Percentiles rank a stretch among this genome's conserved stretches.
Conservation (phyloP, 208 protist species). For the Trichomonas vaginalis region DNA sequence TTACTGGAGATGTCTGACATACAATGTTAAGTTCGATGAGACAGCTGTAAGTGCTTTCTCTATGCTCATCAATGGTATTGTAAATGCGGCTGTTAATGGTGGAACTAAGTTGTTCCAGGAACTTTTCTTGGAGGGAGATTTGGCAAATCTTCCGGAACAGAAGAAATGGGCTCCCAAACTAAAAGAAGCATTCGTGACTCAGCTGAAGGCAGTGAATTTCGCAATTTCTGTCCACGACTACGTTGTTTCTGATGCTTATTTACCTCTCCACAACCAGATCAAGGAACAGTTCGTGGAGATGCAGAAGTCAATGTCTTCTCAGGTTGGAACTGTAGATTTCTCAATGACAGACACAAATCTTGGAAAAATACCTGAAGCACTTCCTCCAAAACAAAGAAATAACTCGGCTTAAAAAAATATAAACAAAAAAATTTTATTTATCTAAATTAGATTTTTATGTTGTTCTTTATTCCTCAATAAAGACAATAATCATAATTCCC, state of each 20-base stretch:
- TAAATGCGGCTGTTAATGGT: conserved; percentile 13
- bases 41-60: background rate
- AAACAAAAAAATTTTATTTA: too few species aligned
- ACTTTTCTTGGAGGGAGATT: background rate
- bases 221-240: background rate
- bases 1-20: background rate
- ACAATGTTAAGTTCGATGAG: background rate
- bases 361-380: background rate
- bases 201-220: background rate
- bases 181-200: background rate
- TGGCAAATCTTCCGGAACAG: background rate
- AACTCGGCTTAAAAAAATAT: too few species aligned
- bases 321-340: background rate
- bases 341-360: background rate
- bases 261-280: background rate
- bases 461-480: too few species aligned
- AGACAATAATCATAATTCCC: too few species aligned
- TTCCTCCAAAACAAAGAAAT: background rate
- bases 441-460: too few species aligned
- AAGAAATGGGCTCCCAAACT: background rate
- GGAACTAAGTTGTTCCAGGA: background rate
- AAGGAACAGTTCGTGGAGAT: background rate
- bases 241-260: background rate
- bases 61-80: background rate
- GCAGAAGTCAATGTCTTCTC: background rate